These are phyloP conservation scores for Russula sp. DNA, from an alignment of 768 basidiomycete species.

Conservation along the genomic window DNA sequence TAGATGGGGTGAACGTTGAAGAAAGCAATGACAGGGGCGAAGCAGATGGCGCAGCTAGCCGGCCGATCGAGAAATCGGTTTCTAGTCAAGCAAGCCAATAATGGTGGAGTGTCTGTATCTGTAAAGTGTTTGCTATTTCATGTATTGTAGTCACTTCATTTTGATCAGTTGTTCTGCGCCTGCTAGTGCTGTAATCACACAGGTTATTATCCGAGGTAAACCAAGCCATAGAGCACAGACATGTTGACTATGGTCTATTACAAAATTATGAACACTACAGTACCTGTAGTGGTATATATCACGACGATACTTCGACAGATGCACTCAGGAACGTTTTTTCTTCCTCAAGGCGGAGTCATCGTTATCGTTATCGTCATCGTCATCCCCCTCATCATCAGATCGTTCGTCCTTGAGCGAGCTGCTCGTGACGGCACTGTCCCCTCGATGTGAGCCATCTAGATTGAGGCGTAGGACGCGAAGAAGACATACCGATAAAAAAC, in stretches of 20 bases:
- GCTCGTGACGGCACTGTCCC: conserved; percentile 51
- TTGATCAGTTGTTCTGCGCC: not conserved
- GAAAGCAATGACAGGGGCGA: not conserved
- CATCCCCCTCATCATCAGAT: conserved; percentile 68
- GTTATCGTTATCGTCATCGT: conserved; percentile 9
- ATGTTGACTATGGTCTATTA: not conserved
- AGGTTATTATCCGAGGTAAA: not conserved
- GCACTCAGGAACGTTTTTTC: conserved; percentile 16
- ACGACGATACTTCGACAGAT: conserved; percentile 43
- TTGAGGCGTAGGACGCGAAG: not conserved
- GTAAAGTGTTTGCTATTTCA: not conserved
- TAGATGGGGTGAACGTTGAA: conserved; percentile 10
- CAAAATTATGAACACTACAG: not conserved
- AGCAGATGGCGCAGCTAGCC: not conserved
- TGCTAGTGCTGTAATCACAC: not conserved
- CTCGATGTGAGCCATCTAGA: conserved; percentile 6
- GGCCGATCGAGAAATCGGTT: not conserved
- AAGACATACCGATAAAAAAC: conserved; percentile 64
- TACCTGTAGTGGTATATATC: conserved; percentile 32
- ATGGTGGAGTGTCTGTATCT: not conserved
- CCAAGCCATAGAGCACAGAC: not conserved
- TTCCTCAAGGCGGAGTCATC: conserved; percentile 2
- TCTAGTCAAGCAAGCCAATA: conserved; percentile 1
- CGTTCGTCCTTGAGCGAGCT: conserved; percentile 61
- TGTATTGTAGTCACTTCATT: not conserved